Evolutionary conservation across 805 yeast genomes (phyloP), one percentile per base, ranked within the genome.

Genomic region (Candida quercuum): DNA sequence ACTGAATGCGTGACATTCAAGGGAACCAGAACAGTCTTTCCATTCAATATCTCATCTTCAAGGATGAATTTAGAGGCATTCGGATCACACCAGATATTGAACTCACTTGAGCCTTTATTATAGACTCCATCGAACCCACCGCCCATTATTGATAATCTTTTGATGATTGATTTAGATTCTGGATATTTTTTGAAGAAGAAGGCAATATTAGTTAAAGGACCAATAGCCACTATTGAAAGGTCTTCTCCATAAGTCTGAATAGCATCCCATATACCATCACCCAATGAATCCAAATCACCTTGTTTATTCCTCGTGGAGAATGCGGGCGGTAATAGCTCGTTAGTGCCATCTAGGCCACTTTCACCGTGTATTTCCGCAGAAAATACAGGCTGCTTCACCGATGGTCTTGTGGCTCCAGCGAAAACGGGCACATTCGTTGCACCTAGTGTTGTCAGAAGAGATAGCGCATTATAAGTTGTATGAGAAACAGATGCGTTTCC

Each of bases 271-370:
- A 54, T 18, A 4, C 49, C 54, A 9, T 57, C 49, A 21, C 63
- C 62, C 45, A 72, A 59, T 2, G 68, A 67, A 20, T 71, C 69
- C 3, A 61, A 47, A 28, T 74, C 72, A 3, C 64, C 52, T 37
- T 53, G 51, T 20, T 55, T 57, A 23, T 61, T 59, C 29, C 46
- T 54, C 10, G 60, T 47, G 3, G 45, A 43, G 25, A 62, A 52
- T 0, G 48, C 49, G 0, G 87, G 73, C 13, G 42, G 45, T 2
- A 84, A 81, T 4, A 87, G 69, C 22, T 81, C 54, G 3, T 64
- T 59, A 0, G 84, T 75, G n/a, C 93, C 95, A 33, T 86, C 91
- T 17, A 87, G 61, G 0, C 96, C 96, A 2, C 81, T 64, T 25
- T 58, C 62, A 1, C 96, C 95, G 51, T 85, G 94, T 18, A 83